Evolutionary conservation across 2,329 filamentous ascomycete species (phyloP), one percentile per base, ranked within the genome.

Genomic region (Nemania bipapillata): DNA sequence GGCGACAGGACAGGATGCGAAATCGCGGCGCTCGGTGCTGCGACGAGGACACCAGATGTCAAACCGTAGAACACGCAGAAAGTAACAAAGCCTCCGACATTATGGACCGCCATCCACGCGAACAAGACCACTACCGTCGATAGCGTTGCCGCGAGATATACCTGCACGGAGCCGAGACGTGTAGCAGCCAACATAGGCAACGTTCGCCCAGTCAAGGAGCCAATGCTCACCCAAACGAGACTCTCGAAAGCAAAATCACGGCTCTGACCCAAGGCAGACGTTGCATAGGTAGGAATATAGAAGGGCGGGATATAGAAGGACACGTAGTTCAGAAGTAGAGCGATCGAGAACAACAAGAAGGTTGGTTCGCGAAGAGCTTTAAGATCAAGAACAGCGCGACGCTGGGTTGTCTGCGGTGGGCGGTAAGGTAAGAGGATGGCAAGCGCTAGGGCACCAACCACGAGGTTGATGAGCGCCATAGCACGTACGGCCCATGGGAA

Each of bases 101-200:
- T 64, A 5, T 70, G 63, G 0, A 91, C 85, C 0, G 83, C 84
- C 0, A 85, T 82, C 89, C 89, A 91, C 28, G 81, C 83, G 66
- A 84, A 87, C 0, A 83, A 81, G 0, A 83, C 81, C 1, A 86
- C 68, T 9, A 87, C 79, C 0, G 82, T 82, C 60, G 83, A 81
- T 0, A 87, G 83, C 22, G 71, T 71, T 22, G 67, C 73, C 0
- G 83, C 15, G 17, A 88, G 82, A 20, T 89, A 83, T 0, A 83
- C 82, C 69, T 89, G 89, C 26, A 89, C 80, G 0, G 86, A 82
- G 0, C 88, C 89, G 35, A 85, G 80, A 55, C 79, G 82, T 0
- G 60, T 75, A 81, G 73, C 90, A 87, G 0, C 87, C 87, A 3
- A 90, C 77, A 66, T 82, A 84, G 3, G 84, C 85, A 0, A 86